These are phyloP conservation scores for Cadophora gregata DNA, from an alignment of 2,329 filamentous ascomycete species.

Conservation along the genomic window DNA sequence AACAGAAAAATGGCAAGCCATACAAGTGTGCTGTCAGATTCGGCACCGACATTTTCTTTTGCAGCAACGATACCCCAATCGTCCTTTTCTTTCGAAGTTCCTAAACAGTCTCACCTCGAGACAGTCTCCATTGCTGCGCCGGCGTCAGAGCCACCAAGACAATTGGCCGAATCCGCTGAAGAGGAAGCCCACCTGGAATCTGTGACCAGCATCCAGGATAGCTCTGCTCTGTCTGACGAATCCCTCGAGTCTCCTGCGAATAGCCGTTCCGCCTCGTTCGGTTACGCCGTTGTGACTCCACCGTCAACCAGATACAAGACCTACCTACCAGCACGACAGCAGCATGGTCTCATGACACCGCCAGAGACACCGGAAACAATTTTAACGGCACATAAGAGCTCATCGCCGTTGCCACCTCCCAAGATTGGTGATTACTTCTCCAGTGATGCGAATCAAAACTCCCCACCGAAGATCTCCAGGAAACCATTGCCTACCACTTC, in stretches of 20 bases:
- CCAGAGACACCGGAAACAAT: neutral
- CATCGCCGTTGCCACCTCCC: neutral
- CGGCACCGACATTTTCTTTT: neutral
- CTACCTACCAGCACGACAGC: conserved; percentile 17
- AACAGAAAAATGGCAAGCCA: neutral
- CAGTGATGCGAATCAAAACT: neutral
- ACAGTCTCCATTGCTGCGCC: neutral
- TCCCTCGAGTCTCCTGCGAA: neutral
- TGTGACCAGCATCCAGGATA: neutral
- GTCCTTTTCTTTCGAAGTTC: neutral
- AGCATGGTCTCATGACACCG: conserved; percentile 9
- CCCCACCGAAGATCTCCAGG: neutral
- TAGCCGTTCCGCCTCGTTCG: conserved; percentile 1
- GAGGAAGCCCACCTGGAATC: neutral
- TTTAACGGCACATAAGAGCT: neutral
- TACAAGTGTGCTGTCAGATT: neutral
- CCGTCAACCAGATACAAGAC: conserved; percentile 16
- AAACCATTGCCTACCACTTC: neutral
- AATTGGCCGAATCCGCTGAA: neutral
- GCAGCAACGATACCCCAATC: neutral
- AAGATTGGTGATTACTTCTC: neutral
- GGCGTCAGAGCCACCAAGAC: neutral
- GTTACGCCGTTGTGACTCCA: conserved; percentile 22
- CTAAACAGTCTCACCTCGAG: neutral
- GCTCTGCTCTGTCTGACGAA: neutral